Base-by-base conservation (phyloP, 805 yeast genomes). In the Kluyveromyces lactis region DNA sequence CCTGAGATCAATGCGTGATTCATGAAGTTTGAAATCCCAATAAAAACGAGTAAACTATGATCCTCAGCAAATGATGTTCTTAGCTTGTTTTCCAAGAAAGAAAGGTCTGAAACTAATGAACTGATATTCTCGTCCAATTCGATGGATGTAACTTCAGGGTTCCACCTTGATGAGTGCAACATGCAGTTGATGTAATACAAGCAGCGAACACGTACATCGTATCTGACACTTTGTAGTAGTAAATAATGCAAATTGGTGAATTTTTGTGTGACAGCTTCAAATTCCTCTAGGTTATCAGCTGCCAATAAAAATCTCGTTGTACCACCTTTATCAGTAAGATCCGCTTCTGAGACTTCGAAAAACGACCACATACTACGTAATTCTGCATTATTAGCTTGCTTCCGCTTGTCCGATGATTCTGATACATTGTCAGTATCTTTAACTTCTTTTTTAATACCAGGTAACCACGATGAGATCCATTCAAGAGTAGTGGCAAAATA, bases 381-480 rank as follows among this genome's bases (percentile, higher is more conserved):
- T 33, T 56, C 55, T 13, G 60, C 52, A 24, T 56, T 42, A 8
- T 35, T 9, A 11, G 37, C 17, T 3, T 16, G 28, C 4, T 27
- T 35, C 16, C 30, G 16, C 5, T 27, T 11, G 5, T 6, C 16
- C 6, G 11, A n/a, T 15, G 12, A 11, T 12, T 30, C 33, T n/a
- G 46, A 40, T 0, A 17, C n/a, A 8, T 10, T 18, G 3, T 40
- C 40, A 3, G 46, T 39, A 15, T 26, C 32, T 13, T 47, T 47
- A 4, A 62, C 55, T 7, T 65, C 67, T 38, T 73, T 71, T 39
- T 73, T 66, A 52, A 79, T 58, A 4, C 52, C 52, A 0, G 84
- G 81, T 32, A 84, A 64, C 83, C 87, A 79, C 13, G 64, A 50
- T 30, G 75, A 56, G 2, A 79, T 62, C 78, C 86, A 75, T 13